Evolutionary conservation across 1,139 yeast species (phyloP).

Genomic region (Protomyces gravidus): DNA sequence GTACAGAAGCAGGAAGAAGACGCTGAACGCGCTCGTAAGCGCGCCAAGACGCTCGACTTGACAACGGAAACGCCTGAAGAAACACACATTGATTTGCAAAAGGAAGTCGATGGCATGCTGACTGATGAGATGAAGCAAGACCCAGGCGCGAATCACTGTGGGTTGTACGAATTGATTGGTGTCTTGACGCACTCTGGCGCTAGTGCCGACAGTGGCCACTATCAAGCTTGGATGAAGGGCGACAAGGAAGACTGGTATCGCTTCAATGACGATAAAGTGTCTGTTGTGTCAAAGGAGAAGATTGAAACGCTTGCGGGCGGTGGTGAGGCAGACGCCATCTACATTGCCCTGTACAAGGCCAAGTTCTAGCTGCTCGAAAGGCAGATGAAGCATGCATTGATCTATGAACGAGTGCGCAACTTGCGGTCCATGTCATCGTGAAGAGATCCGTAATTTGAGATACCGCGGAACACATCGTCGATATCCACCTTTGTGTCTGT

Average conservation of each 20-base stretch:
- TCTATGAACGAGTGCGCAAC: slow-evolving; percentile 3
- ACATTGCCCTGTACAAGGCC: slow-evolving; percentile 68
- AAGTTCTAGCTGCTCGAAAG: slow-evolving; percentile 38
- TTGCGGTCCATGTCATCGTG: slow-evolving; percentile 6
- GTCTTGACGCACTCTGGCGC: slow-evolving; percentile 92
- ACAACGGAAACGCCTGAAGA: slow-evolving; percentile 35
- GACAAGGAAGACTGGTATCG: slow-evolving; percentile 76
- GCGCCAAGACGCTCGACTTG: slow-evolving; percentile 36
- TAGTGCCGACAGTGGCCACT: slow-evolving; percentile 95
- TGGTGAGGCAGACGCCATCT: slow-evolving; percentile 94
- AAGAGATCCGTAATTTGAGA: background rate
- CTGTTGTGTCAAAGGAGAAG: slow-evolving; percentile 66
- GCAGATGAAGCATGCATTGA: slow-evolving; percentile 36
- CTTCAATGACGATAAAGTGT: slow-evolving; percentile 91
- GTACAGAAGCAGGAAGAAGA: slow-evolving; percentile 74
- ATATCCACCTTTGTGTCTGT: background rate
- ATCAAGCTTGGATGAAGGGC: slow-evolving; percentile 67
- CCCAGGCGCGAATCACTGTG: slow-evolving; percentile 77
- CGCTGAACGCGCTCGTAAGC: slow-evolving; percentile 68
- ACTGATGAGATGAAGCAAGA: slow-evolving; percentile 42
- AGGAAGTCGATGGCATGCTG: slow-evolving; percentile 35
- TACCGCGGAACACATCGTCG: background rate
- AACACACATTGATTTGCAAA: slow-evolving; percentile 35
- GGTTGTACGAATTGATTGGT: slow-evolving; percentile 76
- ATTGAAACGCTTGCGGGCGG: slow-evolving; percentile 87